Percentiles rank a stretch among this genome's conserved stretches.
These are phyloP conservation scores for Xylaria sp. DNA, from an alignment of 495 filamentous ascomycete species.

Conservation along the genomic window DNA sequence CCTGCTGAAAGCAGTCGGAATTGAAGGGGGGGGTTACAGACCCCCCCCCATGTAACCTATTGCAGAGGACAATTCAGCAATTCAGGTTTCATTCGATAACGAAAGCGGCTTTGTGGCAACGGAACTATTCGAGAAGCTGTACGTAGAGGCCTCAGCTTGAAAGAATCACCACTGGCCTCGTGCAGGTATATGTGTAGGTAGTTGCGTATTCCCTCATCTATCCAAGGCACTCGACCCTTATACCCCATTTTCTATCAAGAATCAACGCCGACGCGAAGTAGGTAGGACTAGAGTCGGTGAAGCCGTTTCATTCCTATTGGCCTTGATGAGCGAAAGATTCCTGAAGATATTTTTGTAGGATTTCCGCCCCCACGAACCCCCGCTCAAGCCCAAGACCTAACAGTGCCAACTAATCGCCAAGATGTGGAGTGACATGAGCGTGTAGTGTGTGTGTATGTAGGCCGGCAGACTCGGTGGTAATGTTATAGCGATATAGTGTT, in stretches of 20 bases:
- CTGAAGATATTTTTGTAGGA: constrained; percentile 31
- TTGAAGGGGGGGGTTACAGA: background rate
- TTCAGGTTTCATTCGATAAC: constrained; percentile 22
- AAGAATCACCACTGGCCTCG: background rate
- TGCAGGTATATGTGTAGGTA: background rate
- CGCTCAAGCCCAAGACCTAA: constrained; percentile 27
- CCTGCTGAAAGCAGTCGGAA: constrained; percentile 18
- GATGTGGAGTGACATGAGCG: constrained; percentile 7
- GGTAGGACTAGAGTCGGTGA: constrained; percentile 27
- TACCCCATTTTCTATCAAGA: background rate
- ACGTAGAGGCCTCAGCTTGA: background rate
- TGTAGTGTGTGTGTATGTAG: constrained; percentile 18
- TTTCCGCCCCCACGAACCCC: constrained; percentile 41
- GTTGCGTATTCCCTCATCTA: constrained; percentile 3
- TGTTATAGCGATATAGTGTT: constrained; percentile 11
- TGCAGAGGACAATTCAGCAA: constrained; percentile 3
- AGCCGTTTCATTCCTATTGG: constrained; percentile 22
- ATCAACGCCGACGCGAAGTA: constrained; percentile 12
- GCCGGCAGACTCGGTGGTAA: background rate
- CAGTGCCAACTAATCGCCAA: constrained; percentile 16
- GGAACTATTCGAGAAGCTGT: constrained; percentile 10
- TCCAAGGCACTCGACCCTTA: background rate
- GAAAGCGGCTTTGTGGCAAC: background rate
- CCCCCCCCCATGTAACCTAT: constrained; percentile 4
- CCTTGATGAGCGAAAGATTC: constrained; percentile 21